These are phyloP conservation scores for Syzygium aqueum DNA, from an alignment of 345 rosid species.

Conservation along the genomic window DNA sequence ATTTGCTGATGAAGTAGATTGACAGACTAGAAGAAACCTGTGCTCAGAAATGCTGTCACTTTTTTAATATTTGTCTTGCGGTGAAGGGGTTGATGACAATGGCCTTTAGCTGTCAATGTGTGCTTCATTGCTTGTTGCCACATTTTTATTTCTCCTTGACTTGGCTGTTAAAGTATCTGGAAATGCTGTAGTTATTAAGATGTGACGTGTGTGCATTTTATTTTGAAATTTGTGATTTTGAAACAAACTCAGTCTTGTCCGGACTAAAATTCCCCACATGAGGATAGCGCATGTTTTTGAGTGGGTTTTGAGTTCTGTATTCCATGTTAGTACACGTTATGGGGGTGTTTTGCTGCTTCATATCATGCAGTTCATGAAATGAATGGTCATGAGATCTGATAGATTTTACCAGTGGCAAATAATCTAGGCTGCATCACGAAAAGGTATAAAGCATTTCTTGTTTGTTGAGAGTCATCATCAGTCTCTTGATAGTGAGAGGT, in stretches of 20 bases:
- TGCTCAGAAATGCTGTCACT: neutral
- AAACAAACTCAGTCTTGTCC: neutral
- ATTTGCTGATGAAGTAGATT: neutral
- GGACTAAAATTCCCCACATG: neutral
- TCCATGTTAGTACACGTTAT: neutral
- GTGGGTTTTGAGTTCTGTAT: neutral
- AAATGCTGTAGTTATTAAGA: neutral
- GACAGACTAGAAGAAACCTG: neutral
- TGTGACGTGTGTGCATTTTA: neutral
- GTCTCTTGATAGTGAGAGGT: neutral
- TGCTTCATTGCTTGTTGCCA: neutral
- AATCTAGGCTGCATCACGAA: neutral
- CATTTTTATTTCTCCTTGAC: neutral
- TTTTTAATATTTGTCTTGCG: neutral
- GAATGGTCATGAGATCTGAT: neutral
- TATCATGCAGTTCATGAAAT: neutral
- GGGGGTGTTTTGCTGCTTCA: neutral
- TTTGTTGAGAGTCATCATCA: neutral
- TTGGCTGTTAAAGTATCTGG: neutral
- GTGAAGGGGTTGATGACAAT: neutral
- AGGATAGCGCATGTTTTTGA: neutral
- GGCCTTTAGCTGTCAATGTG: neutral
- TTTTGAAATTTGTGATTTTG: neutral
- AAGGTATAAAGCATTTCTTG: neutral
- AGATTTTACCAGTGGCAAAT: neutral